Evolutionary conservation across 768 basidiomycete genomes (phyloP).

Genomic region (Leccinum disarticulatum): DNA sequence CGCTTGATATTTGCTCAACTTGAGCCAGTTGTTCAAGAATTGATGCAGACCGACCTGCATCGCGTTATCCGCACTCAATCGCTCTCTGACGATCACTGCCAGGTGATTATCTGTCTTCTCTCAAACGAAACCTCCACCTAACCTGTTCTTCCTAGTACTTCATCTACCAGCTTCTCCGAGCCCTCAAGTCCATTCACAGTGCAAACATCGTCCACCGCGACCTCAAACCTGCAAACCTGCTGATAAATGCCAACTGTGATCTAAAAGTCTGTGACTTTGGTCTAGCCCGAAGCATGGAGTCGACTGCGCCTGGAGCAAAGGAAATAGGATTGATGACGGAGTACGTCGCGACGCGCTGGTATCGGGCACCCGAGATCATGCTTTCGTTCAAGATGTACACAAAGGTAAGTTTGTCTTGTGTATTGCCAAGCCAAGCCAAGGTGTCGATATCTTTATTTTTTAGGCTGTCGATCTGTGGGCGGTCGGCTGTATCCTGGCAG

Average conservation of each 20-base stretch:
- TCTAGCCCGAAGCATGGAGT: slow-evolving; percentile 66
- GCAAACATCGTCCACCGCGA: slow-evolving; percentile 80
- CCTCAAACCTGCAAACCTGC: slow-evolving; percentile 83
- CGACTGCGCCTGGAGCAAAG: slow-evolving; percentile 50
- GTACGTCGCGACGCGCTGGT: slow-evolving; percentile 92
- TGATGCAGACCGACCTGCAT: slow-evolving; percentile 91
- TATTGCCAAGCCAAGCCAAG: slow-evolving; percentile 13
- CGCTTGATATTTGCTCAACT: slow-evolving; percentile 6
- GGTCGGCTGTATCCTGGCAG: slow-evolving; percentile 75
- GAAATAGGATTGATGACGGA: slow-evolving; percentile 74
- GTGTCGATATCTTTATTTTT: slow-evolving; percentile 2
- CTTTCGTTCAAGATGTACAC: slow-evolving; percentile 89
- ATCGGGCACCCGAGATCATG: slow-evolving; percentile 94
- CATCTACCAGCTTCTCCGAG: slow-evolving; percentile 81
- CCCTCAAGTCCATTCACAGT: slow-evolving; percentile 86
- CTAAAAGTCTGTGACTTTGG: slow-evolving; percentile 91
- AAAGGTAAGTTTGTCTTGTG: slow-evolving; percentile 42
- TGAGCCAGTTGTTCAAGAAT: slow-evolving; percentile 70
- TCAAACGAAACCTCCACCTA: not conserved
- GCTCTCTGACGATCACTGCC: slow-evolving; percentile 87
- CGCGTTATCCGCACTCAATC: slow-evolving; percentile 89
- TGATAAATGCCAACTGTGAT: slow-evolving; percentile 89
- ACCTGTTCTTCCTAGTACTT: slow-evolving; percentile 54
- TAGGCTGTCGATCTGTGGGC: slow-evolving; percentile 76
- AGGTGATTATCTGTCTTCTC: slow-evolving; percentile 41